phyloP scores from a whole-genome alignment of 306 rosid species.

The Vigna hirtella region DNA sequence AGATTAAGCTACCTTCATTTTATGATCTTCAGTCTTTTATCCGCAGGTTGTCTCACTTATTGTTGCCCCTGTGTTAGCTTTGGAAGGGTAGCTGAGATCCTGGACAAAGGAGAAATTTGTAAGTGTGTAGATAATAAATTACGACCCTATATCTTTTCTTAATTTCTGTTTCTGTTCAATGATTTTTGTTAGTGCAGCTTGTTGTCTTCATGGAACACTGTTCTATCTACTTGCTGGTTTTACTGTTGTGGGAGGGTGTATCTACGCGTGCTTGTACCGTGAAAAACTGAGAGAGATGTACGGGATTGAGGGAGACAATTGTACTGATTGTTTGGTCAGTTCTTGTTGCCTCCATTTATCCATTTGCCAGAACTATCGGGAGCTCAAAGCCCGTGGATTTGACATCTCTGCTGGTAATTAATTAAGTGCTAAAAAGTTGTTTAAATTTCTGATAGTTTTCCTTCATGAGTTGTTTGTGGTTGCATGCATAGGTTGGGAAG shows the following conservation, averaged over 20 bases:
- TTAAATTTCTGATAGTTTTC: too few relatives aligned
- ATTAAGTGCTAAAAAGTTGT: neutral
- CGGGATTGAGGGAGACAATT: constrained; percentile 37
- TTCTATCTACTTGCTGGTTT: constrained; percentile 25
- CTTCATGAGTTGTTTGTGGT: too few relatives aligned
- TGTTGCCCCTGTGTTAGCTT: constrained; percentile 43
- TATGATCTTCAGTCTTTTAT: too few relatives aligned
- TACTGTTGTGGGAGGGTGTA: neutral
- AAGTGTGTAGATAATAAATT: constrained; percentile 9
- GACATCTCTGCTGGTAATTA: constrained; percentile 23
- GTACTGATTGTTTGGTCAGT: constrained; percentile 11
- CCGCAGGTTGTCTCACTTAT: constrained; percentile 34
- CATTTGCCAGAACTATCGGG: constrained; percentile 32
- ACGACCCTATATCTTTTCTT: too few relatives aligned
- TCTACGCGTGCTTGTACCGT: constrained; percentile 35
- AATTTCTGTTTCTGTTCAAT: neutral
- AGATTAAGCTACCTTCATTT: too few relatives aligned
- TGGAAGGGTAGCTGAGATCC: constrained; percentile 43
- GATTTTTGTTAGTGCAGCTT: neutral
- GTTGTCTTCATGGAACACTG: constrained; percentile 31
- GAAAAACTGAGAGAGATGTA: constrained; percentile 5
- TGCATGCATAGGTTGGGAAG: neutral
- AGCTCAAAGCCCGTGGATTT: constrained; percentile 44
- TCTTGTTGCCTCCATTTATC: neutral
- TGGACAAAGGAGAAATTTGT: constrained; percentile 26